phyloP scores from a whole-genome alignment of 768 basidiomycete genomes.

The Postia placenta region DNA sequence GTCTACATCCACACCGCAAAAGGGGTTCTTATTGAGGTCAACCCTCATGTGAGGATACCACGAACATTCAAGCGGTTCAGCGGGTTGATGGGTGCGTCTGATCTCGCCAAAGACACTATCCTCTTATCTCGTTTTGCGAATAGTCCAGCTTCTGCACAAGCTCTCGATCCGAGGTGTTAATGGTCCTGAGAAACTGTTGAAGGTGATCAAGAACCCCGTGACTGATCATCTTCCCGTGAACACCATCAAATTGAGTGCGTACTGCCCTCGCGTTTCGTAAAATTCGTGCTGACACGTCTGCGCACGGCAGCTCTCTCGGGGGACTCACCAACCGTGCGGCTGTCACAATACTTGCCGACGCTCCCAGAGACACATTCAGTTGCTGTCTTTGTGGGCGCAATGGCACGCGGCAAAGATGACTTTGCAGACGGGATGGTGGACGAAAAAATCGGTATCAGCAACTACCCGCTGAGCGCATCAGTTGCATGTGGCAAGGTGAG shows the following conservation, averaged over 20 bases:
- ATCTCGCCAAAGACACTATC: neutral
- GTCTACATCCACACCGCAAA: slow-evolving; percentile 98
- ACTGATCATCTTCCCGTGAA: slow-evolving; percentile 92
- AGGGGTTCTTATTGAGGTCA: slow-evolving; percentile 95
- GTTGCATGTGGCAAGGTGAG: slow-evolving; percentile 96
- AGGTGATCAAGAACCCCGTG: slow-evolving; percentile 96
- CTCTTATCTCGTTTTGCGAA: neutral
- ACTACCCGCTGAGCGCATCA: slow-evolving; percentile 87
- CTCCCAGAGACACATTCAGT: slow-evolving; percentile 85
- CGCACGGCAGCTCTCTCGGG: slow-evolving; percentile 71
- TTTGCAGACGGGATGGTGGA: slow-evolving; percentile 95
- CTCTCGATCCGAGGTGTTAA: slow-evolving; percentile 94
- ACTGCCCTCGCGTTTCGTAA: neutral
- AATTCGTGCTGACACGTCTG: slow-evolving; percentile 3
- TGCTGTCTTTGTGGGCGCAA: slow-evolving; percentile 96
- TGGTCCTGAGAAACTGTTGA: slow-evolving; percentile 92
- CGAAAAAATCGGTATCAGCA: slow-evolving; percentile 93
- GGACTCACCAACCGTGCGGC: slow-evolving; percentile 74
- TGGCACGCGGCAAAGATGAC: slow-evolving; percentile 94
- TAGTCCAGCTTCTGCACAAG: slow-evolving; percentile 96
- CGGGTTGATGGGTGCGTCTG: slow-evolving; percentile 84
- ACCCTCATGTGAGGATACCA: slow-evolving; percentile 95
- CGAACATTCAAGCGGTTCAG: slow-evolving; percentile 98
- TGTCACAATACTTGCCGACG: slow-evolving; percentile 80
- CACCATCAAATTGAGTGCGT: slow-evolving; percentile 91